Percentiles rank a stretch among this genome's conserved stretches.
Conservation (phyloP, 2,329 filamentous ascomycete genomes). For the Endoconidiophora laricicola region DNA sequence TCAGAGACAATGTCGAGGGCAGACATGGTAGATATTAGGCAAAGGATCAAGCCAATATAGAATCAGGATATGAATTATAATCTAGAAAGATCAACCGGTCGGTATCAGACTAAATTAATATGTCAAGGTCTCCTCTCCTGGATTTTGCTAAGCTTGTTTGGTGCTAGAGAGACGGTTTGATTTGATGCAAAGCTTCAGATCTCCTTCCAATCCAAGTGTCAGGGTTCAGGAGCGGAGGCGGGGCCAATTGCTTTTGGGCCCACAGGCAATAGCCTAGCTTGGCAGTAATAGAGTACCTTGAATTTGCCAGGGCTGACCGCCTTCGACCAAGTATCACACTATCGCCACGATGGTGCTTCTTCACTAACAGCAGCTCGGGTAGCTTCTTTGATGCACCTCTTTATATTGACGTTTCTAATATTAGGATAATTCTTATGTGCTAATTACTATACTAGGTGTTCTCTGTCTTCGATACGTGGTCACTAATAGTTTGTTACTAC, state of each 20-base stretch:
- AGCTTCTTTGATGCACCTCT: too few relatives aligned
- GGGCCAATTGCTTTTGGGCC: conserved; percentile 1
- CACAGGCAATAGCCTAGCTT: background rate
- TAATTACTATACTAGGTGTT: background rate
- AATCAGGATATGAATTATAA: background rate
- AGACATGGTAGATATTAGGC: conserved; percentile 5
- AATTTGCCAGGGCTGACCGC: too few relatives aligned
- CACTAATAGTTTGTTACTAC: conserved; percentile 42
- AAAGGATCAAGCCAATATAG: background rate
- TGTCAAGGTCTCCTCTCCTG: conserved; percentile 3
- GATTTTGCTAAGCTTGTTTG: background rate
- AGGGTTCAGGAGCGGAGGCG: conserved; percentile 5
- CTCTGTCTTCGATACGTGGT: background rate
- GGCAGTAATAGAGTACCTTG: too few relatives aligned
- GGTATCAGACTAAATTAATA: background rate
- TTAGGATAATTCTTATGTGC: background rate
- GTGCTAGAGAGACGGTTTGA: background rate
- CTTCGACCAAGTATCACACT: too few relatives aligned
- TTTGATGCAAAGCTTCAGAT: background rate
- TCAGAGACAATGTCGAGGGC: conserved; percentile 10
- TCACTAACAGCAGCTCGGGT: too few relatives aligned
- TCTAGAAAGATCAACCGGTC: background rate
- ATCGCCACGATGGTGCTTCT: too few relatives aligned
- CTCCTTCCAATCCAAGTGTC: background rate
- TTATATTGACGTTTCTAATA: background rate